Conservation (phyloP, 1,284 basidiomycete genomes). For the Tylopilus sp. region DNA sequence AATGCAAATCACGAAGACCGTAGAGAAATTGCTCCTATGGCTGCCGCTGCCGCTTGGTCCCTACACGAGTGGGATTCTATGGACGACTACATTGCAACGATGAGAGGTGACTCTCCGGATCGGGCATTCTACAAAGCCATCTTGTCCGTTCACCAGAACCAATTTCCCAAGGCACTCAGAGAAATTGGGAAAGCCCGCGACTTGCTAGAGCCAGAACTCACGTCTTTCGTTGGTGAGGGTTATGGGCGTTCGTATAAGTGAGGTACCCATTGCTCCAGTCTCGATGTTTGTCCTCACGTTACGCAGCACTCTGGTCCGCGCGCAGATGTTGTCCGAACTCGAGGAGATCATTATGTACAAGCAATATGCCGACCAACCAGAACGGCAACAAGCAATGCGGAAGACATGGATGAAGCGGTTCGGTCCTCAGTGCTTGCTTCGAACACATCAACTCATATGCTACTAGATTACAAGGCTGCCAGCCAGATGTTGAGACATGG, state of each 20-base stretch:
- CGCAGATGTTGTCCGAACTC: constrained; percentile 97
- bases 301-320: constrained; percentile 86
- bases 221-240: constrained; percentile 89
- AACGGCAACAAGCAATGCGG: constrained; percentile 80
- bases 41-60: constrained; percentile 96
- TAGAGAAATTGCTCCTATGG: constrained; percentile 91
- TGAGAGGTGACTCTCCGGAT: constrained; percentile 93
- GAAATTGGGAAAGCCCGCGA: constrained; percentile 97
- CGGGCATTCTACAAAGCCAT: constrained; percentile 96
- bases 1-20: constrained; percentile 81
- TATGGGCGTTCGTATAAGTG: constrained; percentile 96
- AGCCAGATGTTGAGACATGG: constrained; percentile 99
- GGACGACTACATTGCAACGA: constrained; percentile 95
- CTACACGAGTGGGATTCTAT: constrained; percentile 96
- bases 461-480: constrained; percentile 84
- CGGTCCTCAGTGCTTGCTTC: constrained; percentile 8
- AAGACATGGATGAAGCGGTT: constrained; percentile 95
- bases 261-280: constrained; percentile 27
- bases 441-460: constrained; percentile 6
- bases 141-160: constrained; percentile 91
- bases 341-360: constrained; percentile 99
- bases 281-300: constrained; percentile 11
- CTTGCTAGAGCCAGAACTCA: constrained; percentile 87
- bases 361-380: constrained; percentile 88
- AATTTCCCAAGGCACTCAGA: constrained; percentile 84